These are phyloP conservation scores for Pseudocercospora pini-densiflorae DNA, from an alignment of 2,329 filamentous ascomycete genomes.

Conservation along the genomic window DNA sequence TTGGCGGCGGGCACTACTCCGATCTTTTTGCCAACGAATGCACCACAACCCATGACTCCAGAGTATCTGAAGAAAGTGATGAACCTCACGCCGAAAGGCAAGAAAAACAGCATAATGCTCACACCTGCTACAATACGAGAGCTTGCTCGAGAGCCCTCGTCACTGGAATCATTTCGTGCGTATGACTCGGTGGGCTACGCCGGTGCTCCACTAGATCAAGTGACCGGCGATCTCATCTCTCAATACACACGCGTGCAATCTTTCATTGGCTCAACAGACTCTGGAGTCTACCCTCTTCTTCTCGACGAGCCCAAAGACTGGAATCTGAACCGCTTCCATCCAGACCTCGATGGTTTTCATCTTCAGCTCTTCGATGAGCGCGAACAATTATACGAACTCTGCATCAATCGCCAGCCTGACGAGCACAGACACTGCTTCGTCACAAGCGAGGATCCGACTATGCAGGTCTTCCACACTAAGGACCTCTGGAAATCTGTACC, in stretches of 20 bases:
- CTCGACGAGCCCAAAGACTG: constrained; percentile 20
- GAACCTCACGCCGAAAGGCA: constrained; percentile 9
- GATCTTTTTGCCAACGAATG: constrained; percentile 15
- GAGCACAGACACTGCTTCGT: constrained; percentile 19
- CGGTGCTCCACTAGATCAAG: constrained; percentile 21
- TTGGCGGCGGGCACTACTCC: constrained; percentile 9
- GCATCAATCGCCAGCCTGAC: constrained; percentile 7
- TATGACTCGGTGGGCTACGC: constrained; percentile 19
- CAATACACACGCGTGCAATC: constrained; percentile 21
- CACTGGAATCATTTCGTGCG: constrained; percentile 3
- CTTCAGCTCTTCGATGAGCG: constrained; percentile 18
- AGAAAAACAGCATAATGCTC: constrained; percentile 12
- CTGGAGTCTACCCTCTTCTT: constrained; percentile 17
- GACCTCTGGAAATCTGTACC: constrained; percentile 23
- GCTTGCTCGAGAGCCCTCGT: constrained; percentile 1
- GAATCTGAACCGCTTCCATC: constrained; percentile 23
- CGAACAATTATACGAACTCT: constrained; percentile 22
- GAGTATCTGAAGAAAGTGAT: constrained; percentile 28
- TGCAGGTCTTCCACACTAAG: constrained; percentile 20
- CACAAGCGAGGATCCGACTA: background rate
- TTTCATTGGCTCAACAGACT: constrained; percentile 23
- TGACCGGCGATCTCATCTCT: constrained; percentile 19
- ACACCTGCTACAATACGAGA: constrained; percentile 17
- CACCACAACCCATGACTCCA: constrained; percentile 25
- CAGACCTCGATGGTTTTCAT: constrained; percentile 8